These are phyloP conservation scores for Colletotrichum sublineola DNA, from an alignment of 2,329 filamentous ascomycete genomes.

Conservation along the genomic window DNA sequence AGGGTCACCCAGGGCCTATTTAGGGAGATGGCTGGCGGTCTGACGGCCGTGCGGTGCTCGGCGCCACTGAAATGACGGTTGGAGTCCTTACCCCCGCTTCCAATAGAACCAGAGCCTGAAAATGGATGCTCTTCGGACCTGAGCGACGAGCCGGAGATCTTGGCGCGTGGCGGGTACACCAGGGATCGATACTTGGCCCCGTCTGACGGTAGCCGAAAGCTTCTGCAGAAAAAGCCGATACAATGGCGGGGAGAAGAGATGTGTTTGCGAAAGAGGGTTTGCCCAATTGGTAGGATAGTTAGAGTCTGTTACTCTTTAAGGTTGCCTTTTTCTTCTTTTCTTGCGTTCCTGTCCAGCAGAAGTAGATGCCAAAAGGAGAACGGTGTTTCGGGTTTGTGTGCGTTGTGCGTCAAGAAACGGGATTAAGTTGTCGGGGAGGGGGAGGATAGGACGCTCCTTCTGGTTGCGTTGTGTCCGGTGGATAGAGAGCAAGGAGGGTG, in stretches of 20 bases:
- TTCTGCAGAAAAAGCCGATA: slow-evolving; percentile 39
- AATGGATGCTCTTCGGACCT: slow-evolving; percentile 40
- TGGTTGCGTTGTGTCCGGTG: slow-evolving; percentile 21
- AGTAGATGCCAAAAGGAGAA: slow-evolving; percentile 41
- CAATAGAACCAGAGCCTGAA: slow-evolving; percentile 24
- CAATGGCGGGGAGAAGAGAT: slow-evolving; percentile 24
- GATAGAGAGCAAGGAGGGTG: slow-evolving; percentile 9
- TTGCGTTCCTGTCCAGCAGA: slow-evolving; percentile 41
- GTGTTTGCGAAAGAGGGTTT: slow-evolving; percentile 27
- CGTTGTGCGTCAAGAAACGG: slow-evolving; percentile 39
- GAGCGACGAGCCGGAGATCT: slow-evolving; percentile 40
- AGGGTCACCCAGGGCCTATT: slow-evolving; percentile 44
- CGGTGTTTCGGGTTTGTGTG: slow-evolving; percentile 41
- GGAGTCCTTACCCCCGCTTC: slow-evolving; percentile 44
- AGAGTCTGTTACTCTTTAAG: slow-evolving; percentile 17
- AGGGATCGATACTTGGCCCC: slow-evolving; percentile 40
- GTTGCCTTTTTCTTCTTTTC: slow-evolving; percentile 24
- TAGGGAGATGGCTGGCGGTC: slow-evolving; percentile 38
- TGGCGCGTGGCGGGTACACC: slow-evolving; percentile 41
- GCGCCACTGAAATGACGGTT: slow-evolving; percentile 43
- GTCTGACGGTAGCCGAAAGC: slow-evolving; percentile 38
- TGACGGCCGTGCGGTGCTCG: slow-evolving; percentile 41
- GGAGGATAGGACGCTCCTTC: slow-evolving; percentile 37
- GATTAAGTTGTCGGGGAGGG: slow-evolving; percentile 40
- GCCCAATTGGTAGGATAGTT: slow-evolving; percentile 8